These are phyloP conservation scores for Persicaria tinctoria DNA, from an alignment of 148 eudicot species.

Conservation along the genomic window DNA sequence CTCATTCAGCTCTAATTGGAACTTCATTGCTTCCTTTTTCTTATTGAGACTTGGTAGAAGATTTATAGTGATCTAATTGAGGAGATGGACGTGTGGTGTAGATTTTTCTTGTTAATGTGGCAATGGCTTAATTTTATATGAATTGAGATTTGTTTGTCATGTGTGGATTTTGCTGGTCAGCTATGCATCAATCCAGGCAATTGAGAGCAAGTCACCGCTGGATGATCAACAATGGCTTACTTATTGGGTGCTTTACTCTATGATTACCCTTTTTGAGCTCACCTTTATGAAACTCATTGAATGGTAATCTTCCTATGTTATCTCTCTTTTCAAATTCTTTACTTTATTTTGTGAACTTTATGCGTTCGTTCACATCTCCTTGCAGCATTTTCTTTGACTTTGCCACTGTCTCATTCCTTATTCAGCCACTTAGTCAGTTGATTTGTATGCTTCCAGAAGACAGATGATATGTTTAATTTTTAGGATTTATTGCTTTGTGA, in stretches of 20 bases:
- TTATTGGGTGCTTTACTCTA: constrained; percentile 88
- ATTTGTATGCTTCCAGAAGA: background rate
- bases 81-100: background rate
- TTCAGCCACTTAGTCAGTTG: background rate
- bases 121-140: background rate
- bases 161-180: constrained; percentile 26
- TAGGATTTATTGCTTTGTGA: background rate
- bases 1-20: background rate
- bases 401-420: background rate
- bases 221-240: constrained; percentile 98
- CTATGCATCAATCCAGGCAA: constrained; percentile 87
- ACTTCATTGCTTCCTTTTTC: background rate
- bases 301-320: constrained; percentile 40
- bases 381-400: background rate
- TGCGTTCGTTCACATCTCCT: background rate
- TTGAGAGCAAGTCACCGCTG: constrained; percentile 70
- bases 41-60: too few species aligned
- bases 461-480: background rate
- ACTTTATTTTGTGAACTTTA: constrained; percentile 1
- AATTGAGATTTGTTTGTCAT: constrained; percentile 2
- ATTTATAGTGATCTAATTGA: background rate
- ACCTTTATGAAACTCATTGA: constrained; percentile 76
- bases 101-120: background rate
- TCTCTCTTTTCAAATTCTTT: background rate
- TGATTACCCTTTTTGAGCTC: constrained; percentile 87